Percentiles rank a stretch among this genome's conserved stretches.
These are phyloP conservation scores for Neocallimastix lanati DNA, from an alignment of 192 early-diverging fungal genomes.

Conservation along the genomic window DNA sequence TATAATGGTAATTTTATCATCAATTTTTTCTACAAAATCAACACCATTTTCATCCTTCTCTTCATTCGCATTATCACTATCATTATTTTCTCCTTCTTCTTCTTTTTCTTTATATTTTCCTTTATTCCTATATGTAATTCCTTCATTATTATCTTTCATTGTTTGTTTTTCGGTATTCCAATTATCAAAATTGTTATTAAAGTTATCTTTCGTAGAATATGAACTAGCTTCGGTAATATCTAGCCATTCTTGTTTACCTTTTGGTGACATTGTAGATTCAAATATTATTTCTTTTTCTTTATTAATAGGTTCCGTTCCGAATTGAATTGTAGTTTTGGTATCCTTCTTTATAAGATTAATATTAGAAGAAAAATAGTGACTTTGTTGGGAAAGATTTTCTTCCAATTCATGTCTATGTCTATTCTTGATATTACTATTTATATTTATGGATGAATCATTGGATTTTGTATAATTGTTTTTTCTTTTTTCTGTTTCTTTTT, in stretches of 20 bases:
- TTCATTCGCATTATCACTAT: background rate
- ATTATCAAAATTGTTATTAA: too few relatives aligned
- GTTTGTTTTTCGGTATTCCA: too few relatives aligned
- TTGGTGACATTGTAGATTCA: background rate
- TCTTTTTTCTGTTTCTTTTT: too few relatives aligned
- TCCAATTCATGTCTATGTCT: too few relatives aligned
- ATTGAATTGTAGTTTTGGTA: background rate
- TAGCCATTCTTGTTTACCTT: background rate
- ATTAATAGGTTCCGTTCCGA: background rate
- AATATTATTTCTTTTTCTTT: background rate
- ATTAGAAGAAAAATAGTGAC: background rate
- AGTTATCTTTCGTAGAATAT: background rate
- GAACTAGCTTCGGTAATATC: background rate
- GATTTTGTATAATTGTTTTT: too few relatives aligned
- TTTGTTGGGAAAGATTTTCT: too few relatives aligned
- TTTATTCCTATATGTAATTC: background rate
- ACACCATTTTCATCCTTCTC: background rate
- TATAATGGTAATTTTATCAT: background rate
- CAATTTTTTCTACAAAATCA: background rate
- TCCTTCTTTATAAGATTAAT: background rate
- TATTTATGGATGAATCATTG: too few relatives aligned
- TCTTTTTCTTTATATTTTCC: background rate
- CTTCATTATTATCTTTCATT: too few relatives aligned
- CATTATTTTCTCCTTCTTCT: background rate
- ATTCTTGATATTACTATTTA: too few relatives aligned